A percentile compares a stretch with the other conserved stretches of the same genome.
phyloP scores from a whole-genome alignment of 1,284 basidiomycete genomes.

The Microbotryum intermedium region DNA sequence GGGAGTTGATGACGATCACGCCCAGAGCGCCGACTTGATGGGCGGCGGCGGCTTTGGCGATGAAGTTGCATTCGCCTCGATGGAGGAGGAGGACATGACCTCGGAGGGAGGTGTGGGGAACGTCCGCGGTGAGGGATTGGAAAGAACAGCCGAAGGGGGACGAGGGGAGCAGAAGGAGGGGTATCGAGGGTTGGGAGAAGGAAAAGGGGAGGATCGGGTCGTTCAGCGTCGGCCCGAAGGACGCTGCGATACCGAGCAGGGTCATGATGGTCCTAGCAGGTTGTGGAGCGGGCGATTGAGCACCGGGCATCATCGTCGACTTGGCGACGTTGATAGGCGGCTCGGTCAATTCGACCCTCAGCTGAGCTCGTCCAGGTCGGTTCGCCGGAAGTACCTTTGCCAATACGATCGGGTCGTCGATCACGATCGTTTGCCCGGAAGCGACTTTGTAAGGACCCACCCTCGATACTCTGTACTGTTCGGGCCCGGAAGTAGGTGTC shows the following conservation, averaged over 20 bases:
- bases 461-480: conserved; percentile 24
- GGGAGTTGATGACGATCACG: conserved; percentile 26
- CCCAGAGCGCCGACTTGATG: conserved; percentile 23
- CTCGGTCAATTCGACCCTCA: conserved; percentile 3
- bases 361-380: conserved; percentile 3
- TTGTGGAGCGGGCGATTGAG: conserved; percentile 2
- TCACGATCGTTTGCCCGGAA: conserved; percentile 16
- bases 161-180: neutral
- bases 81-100: conserved; percentile 21
- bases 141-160: neutral
- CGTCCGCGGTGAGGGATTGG: neutral
- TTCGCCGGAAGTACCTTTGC: neutral
- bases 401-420: conserved; percentile 28
- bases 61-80: conserved; percentile 32
- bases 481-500: conserved; percentile 1
- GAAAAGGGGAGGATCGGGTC: conserved; percentile 3
- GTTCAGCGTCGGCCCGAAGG: neutral
- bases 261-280: neutral
- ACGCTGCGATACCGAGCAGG: neutral
- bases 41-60: conserved; percentile 26
- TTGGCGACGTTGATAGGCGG: neutral
- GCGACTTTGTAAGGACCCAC: conserved; percentile 25
- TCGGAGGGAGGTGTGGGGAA: neutral
- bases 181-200: conserved; percentile 6
- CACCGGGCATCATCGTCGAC: neutral